Evolutionary conservation across 768 basidiomycete species (phyloP), one percentile per base, ranked within the genome.

Genomic region (Russula earlei): DNA sequence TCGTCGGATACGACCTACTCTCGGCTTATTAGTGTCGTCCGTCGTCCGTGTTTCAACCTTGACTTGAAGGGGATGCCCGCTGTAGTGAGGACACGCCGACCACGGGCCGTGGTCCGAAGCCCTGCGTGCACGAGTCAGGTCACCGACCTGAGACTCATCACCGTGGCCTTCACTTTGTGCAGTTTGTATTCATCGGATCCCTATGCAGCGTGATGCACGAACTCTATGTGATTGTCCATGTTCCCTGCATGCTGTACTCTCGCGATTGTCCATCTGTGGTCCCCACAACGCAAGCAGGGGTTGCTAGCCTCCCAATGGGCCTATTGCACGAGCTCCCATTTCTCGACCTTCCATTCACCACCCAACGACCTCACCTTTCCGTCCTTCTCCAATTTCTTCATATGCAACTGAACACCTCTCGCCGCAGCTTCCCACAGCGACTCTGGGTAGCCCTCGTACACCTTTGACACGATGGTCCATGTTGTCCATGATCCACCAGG

Each of bases 391-490:
- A 93, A 69, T 68, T 95, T 95, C 54, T 70, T 69, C 63, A 94
- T 69, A 67, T 94, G 92, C 55, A 88, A 67, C 45, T 79, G 70
- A 2, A 91, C 76, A 19, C 83, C 77, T 47, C 74, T 71, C n/a
- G 84, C 77, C 6, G 92, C 92, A 15, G 87, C 77, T 15, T 77
- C 73, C 81, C 85, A 86, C 44, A 93, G 64, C 1, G 77, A 74
- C 64, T 78, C 75, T 0, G 91, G 89, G 63, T 89, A 89, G 3
- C 73, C 69, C 22, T 80, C 79, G 63, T 95, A 95, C 49, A 93
- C 77, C 12, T 64, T 72, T 59, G 74, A 72, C 10, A 88, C 84
- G 51, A 88, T 72, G 19, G 75, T 73, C 80, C 82, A 82, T 0
- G 83, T 83, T 33, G 85, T 78, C 83, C 81, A 83, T 7, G 60